Percentiles rank a stretch among this genome's conserved stretches.
Conservation (phyloP, 2,329 filamentous ascomycete genomes). For the Ophiobolus disseminans region DNA sequence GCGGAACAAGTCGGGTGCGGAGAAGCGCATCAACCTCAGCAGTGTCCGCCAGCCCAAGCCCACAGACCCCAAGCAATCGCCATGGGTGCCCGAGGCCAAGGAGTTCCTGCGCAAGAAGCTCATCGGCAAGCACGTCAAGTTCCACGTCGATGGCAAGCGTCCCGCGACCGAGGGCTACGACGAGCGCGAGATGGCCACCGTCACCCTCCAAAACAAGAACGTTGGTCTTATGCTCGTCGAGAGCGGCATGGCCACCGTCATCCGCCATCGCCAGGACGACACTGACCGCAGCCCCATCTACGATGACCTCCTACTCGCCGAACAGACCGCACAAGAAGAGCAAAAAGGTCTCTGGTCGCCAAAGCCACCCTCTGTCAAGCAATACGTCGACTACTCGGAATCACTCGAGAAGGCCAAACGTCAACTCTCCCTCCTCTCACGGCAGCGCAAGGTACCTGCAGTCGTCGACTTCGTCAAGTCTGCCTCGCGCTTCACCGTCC, state of each 20-base stretch:
- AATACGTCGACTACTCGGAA: constrained; percentile 90
- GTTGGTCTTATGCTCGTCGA: constrained; percentile 85
- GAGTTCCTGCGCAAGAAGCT: constrained; percentile 92
- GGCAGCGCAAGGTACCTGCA: constrained; percentile 90
- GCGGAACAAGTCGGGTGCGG: constrained; percentile 80
- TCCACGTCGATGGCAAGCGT: constrained; percentile 88
- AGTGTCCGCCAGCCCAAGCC: constrained; percentile 93
- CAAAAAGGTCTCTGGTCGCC: constrained; percentile 95
- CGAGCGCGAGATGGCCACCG: constrained; percentile 90
- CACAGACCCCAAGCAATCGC: constrained; percentile 83
- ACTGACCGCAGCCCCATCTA: constrained; percentile 94
- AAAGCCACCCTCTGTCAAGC: constrained; percentile 82
- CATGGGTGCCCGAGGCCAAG: constrained; percentile 92
- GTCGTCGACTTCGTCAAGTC: constrained; percentile 98
- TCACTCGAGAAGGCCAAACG: constrained; percentile 94
- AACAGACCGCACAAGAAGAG: constrained; percentile 81
- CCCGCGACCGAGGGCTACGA: constrained; percentile 90
- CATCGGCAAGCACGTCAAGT: constrained; percentile 93
- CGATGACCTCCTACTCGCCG: constrained; percentile 82
- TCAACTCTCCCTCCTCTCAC: constrained; percentile 83
- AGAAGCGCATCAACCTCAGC: constrained; percentile 91
- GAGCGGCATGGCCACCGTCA: constrained; percentile 90
- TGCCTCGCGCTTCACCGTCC: constrained; percentile 90
- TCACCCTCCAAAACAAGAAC: constrained; percentile 85
- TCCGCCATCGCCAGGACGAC: constrained; percentile 93